Evolutionary conservation across 1,284 basidiomycete genomes (phyloP), one percentile per base, ranked within the genome.

Genomic region (Irpex sp.): DNA sequence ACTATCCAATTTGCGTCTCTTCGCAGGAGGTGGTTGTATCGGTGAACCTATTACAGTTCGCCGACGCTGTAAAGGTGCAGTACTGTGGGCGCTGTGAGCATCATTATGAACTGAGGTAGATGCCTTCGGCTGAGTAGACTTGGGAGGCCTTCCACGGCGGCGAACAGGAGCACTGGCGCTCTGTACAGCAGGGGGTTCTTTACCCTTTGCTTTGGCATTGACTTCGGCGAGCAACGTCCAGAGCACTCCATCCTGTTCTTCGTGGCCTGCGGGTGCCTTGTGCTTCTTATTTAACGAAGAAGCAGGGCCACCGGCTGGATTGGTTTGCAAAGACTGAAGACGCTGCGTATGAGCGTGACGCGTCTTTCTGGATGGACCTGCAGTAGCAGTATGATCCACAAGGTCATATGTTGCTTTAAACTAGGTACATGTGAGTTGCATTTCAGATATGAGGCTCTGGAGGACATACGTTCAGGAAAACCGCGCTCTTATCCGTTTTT

Each of bases 401-500:
- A 93, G 80, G 72, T 91, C 89, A 67, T 83, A 82, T 66, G 78
- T 76, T 1, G 81, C 69, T 74, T 91, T 89, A 69, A 83, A 92
- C 88, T 93, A 67, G 61, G 6, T 67, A 19, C 64, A n/a, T 11
- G 39, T 64, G 50, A 53, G 50, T 19, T 50, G 15, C 8, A 19
- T 17, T 50, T 13, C 36, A 37, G 53, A 26, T 47, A 57, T 13
- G 61, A 11, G 15, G 37, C 46, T 35, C 57, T 55, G 8, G n/a
- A 33, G 46, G 33, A 78, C 84, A 62, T 68, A 92, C 92, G 75
- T 90, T 79, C 66, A 83, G 80, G 70, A 92, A 95, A 4, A 92
- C 92, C 37, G 79, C 76, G 6, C 90, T 88, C 35, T 84, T 84
- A 68, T 95, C 92, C 62, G 78, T 68, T 71, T 94, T 94, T 6